Conservation (phyloP, 306 rosid species). For the Phaseolus lunatus region DNA sequence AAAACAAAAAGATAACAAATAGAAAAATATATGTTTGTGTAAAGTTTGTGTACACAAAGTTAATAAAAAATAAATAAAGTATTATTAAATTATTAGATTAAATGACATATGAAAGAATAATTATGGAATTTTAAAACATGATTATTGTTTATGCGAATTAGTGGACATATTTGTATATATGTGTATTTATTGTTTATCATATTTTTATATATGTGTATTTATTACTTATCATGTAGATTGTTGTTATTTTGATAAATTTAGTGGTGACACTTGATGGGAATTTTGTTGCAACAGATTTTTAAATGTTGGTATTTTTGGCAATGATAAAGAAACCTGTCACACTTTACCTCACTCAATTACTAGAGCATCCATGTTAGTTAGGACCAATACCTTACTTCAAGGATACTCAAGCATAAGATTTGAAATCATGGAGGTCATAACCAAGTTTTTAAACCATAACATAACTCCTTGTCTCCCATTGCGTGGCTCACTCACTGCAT, state of each 20-base stretch:
- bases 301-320: conserved; percentile 89
- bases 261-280: neutral
- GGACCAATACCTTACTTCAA: conserved; percentile 90
- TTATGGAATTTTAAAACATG: too few species aligned
- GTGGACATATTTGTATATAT: neutral
- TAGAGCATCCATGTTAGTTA: conserved; percentile 88
- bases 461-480: neutral
- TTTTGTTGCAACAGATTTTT: conserved; percentile 64
- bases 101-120: too few species aligned
- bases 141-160: too few species aligned
- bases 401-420: conserved; percentile 92
- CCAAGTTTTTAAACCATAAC: conserved; percentile 51
- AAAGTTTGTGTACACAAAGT: too few species aligned
- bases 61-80: too few species aligned
- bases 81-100: too few species aligned
- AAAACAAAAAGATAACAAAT: too few species aligned
- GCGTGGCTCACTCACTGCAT: neutral
- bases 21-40: too few species aligned
- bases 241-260: neutral
- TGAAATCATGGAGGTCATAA: conserved; percentile 76
- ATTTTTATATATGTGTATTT: neutral
- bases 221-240: neutral
- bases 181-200: neutral
- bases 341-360: conserved; percentile 70
- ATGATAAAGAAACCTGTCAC: conserved; percentile 61